phyloP scores from a whole-genome alignment of 495 filamentous ascomycete genomes.

The Venustampulla echinocandica region DNA sequence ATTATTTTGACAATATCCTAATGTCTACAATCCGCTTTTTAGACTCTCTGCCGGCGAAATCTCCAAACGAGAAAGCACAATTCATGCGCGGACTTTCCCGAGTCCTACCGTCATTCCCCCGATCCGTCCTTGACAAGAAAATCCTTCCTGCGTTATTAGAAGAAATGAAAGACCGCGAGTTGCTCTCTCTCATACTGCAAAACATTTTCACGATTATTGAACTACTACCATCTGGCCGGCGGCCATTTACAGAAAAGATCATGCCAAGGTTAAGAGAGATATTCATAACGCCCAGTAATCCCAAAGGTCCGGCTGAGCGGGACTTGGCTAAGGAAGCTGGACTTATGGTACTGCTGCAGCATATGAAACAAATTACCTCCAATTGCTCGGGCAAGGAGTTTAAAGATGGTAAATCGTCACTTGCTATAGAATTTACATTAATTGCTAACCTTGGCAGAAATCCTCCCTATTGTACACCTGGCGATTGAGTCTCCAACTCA shows the following conservation, averaged over 20 bases:
- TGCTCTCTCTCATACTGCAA: conserved; percentile 73
- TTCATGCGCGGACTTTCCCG: conserved; percentile 84
- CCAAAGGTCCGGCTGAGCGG: conserved; percentile 47
- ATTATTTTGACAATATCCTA: conserved; percentile 93
- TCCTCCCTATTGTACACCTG: conserved; percentile 73
- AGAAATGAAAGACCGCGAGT: conserved; percentile 82
- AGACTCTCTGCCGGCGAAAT: conserved; percentile 84
- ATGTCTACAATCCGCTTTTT: conserved; percentile 93
- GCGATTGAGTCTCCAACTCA: conserved; percentile 85
- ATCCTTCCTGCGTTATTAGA: conserved; percentile 80
- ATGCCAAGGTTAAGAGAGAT: conserved; percentile 76
- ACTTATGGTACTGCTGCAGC: conserved; percentile 79
- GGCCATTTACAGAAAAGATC: conserved; percentile 73
- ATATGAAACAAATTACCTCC: conserved; percentile 60
- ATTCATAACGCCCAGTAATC: conserved; percentile 50
- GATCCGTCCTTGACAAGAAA: conserved; percentile 89
- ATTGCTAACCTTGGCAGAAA: conserved; percentile 41
- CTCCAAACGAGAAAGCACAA: conserved; percentile 76
- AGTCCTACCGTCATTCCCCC: conserved; percentile 83
- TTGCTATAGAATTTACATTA: background rate
- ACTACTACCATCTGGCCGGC: conserved; percentile 62
- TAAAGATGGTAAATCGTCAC: conserved; percentile 75
- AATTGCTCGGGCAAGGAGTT: conserved; percentile 88
- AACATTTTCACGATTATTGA: conserved; percentile 85
- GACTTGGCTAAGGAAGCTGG: conserved; percentile 83